These are phyloP conservation scores for Mucor circinelloides DNA, from an alignment of 371 early-diverging fungal species.

Conservation along the genomic window DNA sequence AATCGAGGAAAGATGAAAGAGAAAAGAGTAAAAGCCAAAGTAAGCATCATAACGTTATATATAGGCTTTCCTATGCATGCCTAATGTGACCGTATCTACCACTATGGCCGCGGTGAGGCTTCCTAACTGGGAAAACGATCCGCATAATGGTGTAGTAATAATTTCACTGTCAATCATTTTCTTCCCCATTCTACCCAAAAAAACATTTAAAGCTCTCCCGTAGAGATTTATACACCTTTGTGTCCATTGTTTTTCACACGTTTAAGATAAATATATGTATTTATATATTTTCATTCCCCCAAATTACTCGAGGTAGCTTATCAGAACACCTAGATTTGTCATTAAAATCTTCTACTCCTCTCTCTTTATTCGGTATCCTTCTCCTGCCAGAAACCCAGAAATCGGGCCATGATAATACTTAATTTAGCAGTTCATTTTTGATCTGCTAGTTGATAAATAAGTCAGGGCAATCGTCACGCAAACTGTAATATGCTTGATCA, in stretches of 20 bases:
- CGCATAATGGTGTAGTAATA: slow-evolving; percentile 11
- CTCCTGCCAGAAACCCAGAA: neutral
- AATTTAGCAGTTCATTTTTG: neutral
- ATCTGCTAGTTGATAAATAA: neutral
- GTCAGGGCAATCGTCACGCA: neutral
- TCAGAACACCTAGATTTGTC: neutral
- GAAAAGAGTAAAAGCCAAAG: slow-evolving; percentile 1
- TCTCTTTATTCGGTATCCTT: neutral
- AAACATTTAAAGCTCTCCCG: neutral
- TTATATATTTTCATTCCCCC: neutral
- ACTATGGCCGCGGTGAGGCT: slow-evolving; percentile 20
- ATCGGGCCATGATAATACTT: neutral
- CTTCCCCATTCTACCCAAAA: slow-evolving; percentile 7
- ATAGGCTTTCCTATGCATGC: neutral
- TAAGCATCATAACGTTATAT: neutral
- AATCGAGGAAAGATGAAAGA: neutral
- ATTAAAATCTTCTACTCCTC: neutral
- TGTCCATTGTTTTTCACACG: neutral
- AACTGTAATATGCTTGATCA: neutral
- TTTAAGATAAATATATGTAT: neutral
- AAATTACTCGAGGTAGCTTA: neutral
- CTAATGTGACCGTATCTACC: slow-evolving; percentile 5
- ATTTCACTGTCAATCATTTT: neutral
- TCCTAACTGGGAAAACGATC: slow-evolving; percentile 28
- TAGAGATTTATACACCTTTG: neutral